Percentiles rank a stretch among this genome's conserved stretches.
Evolutionary conservation across 1,139 yeast species (phyloP).

Genomic region (Pichiaceae sp.): DNA sequence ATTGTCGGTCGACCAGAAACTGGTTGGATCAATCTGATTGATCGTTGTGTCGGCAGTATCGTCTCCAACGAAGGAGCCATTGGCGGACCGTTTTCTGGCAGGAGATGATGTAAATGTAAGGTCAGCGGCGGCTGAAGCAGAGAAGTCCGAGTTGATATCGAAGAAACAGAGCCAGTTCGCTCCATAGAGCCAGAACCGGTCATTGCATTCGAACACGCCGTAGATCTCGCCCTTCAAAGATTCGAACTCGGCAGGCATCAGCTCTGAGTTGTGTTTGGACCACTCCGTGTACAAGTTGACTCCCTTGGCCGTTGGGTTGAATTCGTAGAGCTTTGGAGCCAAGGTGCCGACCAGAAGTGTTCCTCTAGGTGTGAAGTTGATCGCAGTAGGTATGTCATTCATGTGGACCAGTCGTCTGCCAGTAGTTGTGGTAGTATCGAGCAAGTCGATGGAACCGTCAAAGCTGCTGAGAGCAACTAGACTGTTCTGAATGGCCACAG

Average conservation of each 20-base stretch:
- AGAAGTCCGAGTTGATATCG: conserved; percentile 39
- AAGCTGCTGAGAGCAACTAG: conserved; percentile 50
- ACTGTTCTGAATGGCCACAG: conserved; percentile 38
- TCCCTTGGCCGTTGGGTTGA: conserved; percentile 28
- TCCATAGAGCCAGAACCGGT: conserved; percentile 76
- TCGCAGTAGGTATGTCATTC: conserved; percentile 53
- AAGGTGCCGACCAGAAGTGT: conserved; percentile 62
- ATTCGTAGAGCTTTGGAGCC: conserved; percentile 70
- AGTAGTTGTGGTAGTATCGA: conserved; percentile 24
- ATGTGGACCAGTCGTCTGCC: conserved; percentile 37
- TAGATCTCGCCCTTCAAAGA: conserved; percentile 60
- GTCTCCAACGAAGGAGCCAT: conserved; percentile 39
- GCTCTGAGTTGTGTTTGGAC: conserved; percentile 72
- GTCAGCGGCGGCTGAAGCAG: not conserved
- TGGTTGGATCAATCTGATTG: conserved; percentile 21
- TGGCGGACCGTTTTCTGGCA: conserved; percentile 48
- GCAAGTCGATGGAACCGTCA: conserved; percentile 59
- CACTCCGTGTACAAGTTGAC: conserved; percentile 43
- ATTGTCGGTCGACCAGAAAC: conserved; percentile 72
- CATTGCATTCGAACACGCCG: conserved; percentile 45
- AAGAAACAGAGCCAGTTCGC: conserved; percentile 76
- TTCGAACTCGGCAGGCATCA: conserved; percentile 59
- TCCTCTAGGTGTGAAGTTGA: conserved; percentile 37
- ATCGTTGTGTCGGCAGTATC: not conserved
- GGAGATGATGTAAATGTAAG: conserved; percentile 1